Conservation (phyloP, 208 protist genomes). For the Acanthamoeba healyi region DNA sequence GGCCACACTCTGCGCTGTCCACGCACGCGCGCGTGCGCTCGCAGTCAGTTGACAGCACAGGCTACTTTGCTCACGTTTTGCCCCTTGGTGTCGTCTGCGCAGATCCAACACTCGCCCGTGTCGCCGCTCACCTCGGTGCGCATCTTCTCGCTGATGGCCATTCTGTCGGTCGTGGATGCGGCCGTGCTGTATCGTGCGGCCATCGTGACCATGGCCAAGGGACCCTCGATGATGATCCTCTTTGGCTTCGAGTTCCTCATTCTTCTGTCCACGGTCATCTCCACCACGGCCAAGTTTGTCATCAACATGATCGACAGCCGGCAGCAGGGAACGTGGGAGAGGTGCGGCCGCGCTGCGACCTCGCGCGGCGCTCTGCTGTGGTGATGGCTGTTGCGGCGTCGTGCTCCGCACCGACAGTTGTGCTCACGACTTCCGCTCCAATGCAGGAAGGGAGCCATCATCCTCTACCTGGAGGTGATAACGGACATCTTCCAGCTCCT, state of each 20-base stretch:
- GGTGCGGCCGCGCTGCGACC: background rate
- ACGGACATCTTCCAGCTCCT: constrained; percentile 59
- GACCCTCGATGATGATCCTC: constrained; percentile 52
- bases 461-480: constrained; percentile 66
- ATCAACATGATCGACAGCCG: background rate
- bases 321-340: constrained; percentile 6
- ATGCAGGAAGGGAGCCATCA: constrained; percentile 46
- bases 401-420: background rate
- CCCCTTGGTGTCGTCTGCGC: background rate
- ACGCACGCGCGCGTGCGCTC: background rate
- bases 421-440: background rate
- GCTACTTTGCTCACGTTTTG: too few relatives aligned
- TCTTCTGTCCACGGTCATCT: background rate
- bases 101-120: constrained; percentile 8
- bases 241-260: constrained; percentile 52
- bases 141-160: constrained; percentile 66
- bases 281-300: constrained; percentile 9
- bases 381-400: too few relatives aligned
- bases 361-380: background rate
- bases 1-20: too few relatives aligned
- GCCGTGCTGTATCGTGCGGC: background rate
- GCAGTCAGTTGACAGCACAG: background rate
- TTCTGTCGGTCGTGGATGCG: background rate
- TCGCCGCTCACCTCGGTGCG: constrained; percentile 45
- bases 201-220: background rate